Base-by-base conservation (phyloP, 1,284 basidiomycete genomes). In the Lentinus polychrous region DNA sequence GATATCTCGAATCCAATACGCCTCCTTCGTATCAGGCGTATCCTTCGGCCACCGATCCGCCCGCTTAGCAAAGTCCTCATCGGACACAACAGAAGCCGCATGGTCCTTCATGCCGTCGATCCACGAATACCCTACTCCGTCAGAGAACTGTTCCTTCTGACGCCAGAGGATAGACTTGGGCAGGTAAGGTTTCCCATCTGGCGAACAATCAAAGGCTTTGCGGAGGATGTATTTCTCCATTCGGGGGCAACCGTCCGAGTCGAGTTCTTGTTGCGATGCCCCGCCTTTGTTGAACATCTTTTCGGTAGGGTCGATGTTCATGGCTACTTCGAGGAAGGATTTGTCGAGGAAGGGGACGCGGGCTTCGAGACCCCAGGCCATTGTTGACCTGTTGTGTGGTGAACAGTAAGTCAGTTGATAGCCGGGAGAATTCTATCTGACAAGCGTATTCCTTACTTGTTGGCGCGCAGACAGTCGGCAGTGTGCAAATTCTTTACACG, bases 221-320 rank as follows among this genome's bases (percentile, higher is more conserved):
- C 95, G 85, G 55, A 99, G 70, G 55, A 99, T 92, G 71, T 99
- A 99, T 90, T 97, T 97, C 71, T 97, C 94, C 91, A 97, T 97
- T 60, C 74, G 84, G 2, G 91, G 91, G 60, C 79, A 69, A 12
- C 93, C 94, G 57, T 96, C 93, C 57, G 75, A 74, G 67, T 99
- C 96, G 10, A 79, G 55, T 62, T 83, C 70, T 68, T 96, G 91
- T 2, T 72, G 61, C n/a, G n/a, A n/a, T 7, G 40, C 15, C 0
- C 73, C 59, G 23, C 93, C 94, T 68, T 95, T 99, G 63, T 66
- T 78, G 71, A 98, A 99, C 79, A 83, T 83, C 71, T 99, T 99
- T 53, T 90, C 78, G 58, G 83, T 79, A 0, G 96, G 79, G 61
- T 95, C 86, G 55, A 94, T 71, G 72, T 89, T 89, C 92, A 99